Base-by-base conservation (phyloP, 148 eudicot species). In the Persicaria maculosa region DNA sequence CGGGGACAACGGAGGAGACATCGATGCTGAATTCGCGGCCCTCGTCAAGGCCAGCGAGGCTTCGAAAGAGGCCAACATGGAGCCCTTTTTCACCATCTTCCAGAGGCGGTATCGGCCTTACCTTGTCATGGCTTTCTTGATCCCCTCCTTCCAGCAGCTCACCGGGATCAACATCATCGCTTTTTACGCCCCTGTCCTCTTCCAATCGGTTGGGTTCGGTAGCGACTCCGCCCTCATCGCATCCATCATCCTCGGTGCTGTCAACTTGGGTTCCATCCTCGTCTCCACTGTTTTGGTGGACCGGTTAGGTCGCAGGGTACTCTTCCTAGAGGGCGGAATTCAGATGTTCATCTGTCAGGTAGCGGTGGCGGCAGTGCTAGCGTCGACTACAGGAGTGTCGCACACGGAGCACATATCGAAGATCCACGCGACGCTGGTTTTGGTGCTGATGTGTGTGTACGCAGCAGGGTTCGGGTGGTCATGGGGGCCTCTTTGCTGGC, bases 401-500 rank as follows among this genome's bases (percentile, higher is more conserved):
- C 80, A 76, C 15, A 53, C 50, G 2, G 15, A 43, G 5, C 64
- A 69, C 6, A 72, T 77, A 47, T 15, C 75, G 4, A 74, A 74
- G 44, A 31, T 47, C 20, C 5, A 50, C 1, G 80, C 72, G 4
- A 5, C 53, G 1, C 52, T 58, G 0, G 62, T 85, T 45, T 59
- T 85, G 22, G 68, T 76, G n/a, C 50, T 85, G 14, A 74, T 83
- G 81, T 85, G 88, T 72, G 19, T 67, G 48, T 78, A 50, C 20
- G 52, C 45, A 0, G 72, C 84, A 9, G 85, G 77, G 5, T 85
- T 83, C 43, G 88, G 84, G 3, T 85, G 88, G 88, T 85, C 85
- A n/a, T 80, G 85, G 85, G 85, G 85, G 1, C 88, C 88, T 31
- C 78, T 85, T 12, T 73, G 74, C 1, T 82, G 85, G 83, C 58